Base-by-base conservation (phyloP, 108 stramenopile genomes). In the Epipyxis sp. region DNA sequence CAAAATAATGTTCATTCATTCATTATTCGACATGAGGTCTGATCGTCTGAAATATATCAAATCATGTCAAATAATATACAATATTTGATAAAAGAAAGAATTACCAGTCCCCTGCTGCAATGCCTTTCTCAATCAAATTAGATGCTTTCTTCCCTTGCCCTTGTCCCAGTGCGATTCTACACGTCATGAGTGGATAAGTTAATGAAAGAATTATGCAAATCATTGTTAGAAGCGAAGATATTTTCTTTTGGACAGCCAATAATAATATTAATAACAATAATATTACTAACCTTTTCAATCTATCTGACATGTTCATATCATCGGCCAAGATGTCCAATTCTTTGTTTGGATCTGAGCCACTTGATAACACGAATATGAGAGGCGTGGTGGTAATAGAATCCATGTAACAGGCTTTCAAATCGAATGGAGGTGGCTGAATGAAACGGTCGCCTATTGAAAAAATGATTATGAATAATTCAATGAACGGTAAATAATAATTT, bases 301-400 rank as follows among this genome's bases (percentile, higher is more conserved):
- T 81, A 59, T 84, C 76, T 39, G 46, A 46, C 65, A 81, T 78
- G 45, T 79, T 81, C 57, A 80, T 59, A 29, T 54, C 72, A 37
- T 87, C 79, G 1, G 89, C 89, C 25, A 89, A 76, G 45, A 82
- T 65, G 32, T 84, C 50, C 41, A 90, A 43, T 76, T 88, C 87
- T 69, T 88, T 86, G 68, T 87, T 90, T 32, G 88, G 88, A 67
- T 90, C 89, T 1, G 85, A 84, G 0, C 89, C 89, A 25, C 87
- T 83, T 46, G 82, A 82, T 40, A 90, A 85, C 0, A 90, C 85
- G 54, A 90, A 90, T 45, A 90, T 88, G 30, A 90, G 83, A 0
- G 89, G 89, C 13, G 82, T 87, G 1, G 77, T 81, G 40, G 80
- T 77, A 1, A 83, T 40, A 0, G 85, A 84, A 57, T 87, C 86